phyloP scores from a whole-genome alignment of 2,329 filamentous ascomycete species.

The Penicillium oxalicum region DNA sequence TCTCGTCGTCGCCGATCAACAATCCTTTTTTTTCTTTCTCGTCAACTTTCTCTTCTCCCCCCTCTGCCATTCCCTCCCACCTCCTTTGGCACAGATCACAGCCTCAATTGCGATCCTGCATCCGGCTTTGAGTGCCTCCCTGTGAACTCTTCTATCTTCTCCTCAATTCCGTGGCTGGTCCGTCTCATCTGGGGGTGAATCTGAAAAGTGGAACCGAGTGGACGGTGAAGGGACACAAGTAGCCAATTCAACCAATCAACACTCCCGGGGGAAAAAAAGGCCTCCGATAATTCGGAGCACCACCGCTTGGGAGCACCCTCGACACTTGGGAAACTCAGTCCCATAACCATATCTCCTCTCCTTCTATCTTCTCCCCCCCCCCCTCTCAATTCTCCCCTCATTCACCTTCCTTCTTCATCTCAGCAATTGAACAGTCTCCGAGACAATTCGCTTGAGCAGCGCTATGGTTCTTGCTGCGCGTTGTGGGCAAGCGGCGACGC shows the following conservation, averaged over 20 bases:
- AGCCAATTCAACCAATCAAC: constrained; percentile 16
- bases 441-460: constrained; percentile 24
- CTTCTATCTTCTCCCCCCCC: constrained; percentile 1
- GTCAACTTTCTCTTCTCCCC: neutral
- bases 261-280: constrained; percentile 21
- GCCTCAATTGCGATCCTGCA: neutral
- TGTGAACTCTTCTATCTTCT: neutral
- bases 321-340: no score
- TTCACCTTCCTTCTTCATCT: constrained; percentile 8
- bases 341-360: constrained; percentile 7
- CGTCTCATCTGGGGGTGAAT: neutral
- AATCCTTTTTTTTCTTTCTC: constrained; percentile 5
- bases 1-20: neutral
- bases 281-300: constrained; percentile 12
- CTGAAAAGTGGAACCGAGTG: constrained; percentile 17
- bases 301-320: constrained; percentile 9
- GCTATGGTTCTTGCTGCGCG: constrained; percentile 44
- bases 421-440: constrained; percentile 18
- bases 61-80: no score
- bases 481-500: constrained; percentile 39
- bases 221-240: constrained; percentile 15
- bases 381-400: neutral
- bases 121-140: neutral
- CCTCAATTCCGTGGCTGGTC: constrained; percentile 6
- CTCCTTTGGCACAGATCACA: neutral